A percentile compares a stretch with the other conserved stretches of the same genome.
phyloP scores from a whole-genome alignment of 2,329 filamentous ascomycete species.

The Diaporthe helianthi region DNA sequence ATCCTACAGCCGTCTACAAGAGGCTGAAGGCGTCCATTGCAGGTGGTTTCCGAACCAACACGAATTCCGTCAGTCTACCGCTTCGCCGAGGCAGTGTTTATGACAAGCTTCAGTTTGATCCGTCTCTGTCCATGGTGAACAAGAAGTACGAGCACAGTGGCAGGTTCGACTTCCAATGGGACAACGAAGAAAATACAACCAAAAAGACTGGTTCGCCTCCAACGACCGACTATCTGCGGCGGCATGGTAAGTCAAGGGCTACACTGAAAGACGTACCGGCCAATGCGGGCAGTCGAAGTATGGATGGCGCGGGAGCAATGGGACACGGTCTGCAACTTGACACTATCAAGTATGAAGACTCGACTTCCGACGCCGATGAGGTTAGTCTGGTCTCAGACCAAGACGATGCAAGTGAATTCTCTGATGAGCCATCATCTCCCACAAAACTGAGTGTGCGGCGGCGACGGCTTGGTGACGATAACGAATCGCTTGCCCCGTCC shows the following conservation, averaged over 20 bases:
- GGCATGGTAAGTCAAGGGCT: slow-evolving; percentile 52
- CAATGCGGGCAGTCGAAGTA: slow-evolving; percentile 47
- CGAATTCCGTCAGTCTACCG: slow-evolving; percentile 36
- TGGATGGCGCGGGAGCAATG: slow-evolving; percentile 46
- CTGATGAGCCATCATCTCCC: slow-evolving; percentile 57
- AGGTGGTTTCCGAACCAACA: slow-evolving; percentile 37
- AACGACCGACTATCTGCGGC: slow-evolving; percentile 56
- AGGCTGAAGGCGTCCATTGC: slow-evolving; percentile 58
- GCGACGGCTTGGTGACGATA: slow-evolving; percentile 58
- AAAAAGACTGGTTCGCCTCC: slow-evolving; percentile 47
- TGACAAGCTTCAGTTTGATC: slow-evolving; percentile 61
- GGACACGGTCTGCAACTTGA: slow-evolving; percentile 48
- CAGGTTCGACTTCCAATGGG: slow-evolving; percentile 55
- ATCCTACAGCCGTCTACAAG: slow-evolving; percentile 65
- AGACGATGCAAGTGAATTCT: slow-evolving; percentile 59
- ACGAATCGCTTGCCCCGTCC: slow-evolving; percentile 58
- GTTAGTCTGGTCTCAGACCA: slow-evolving; percentile 62
- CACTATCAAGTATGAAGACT: slow-evolving; percentile 49
- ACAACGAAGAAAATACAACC: slow-evolving; percentile 41
- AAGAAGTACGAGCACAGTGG: slow-evolving; percentile 66
- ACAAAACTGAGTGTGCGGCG: slow-evolving; percentile 56
- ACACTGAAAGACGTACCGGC: slow-evolving; percentile 46
- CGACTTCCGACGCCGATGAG: slow-evolving; percentile 54
- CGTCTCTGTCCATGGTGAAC: slow-evolving; percentile 59
- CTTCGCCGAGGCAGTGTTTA: slow-evolving; percentile 56